phyloP scores from a whole-genome alignment of 768 basidiomycete genomes.

The Tephrocybe sp. region DNA sequence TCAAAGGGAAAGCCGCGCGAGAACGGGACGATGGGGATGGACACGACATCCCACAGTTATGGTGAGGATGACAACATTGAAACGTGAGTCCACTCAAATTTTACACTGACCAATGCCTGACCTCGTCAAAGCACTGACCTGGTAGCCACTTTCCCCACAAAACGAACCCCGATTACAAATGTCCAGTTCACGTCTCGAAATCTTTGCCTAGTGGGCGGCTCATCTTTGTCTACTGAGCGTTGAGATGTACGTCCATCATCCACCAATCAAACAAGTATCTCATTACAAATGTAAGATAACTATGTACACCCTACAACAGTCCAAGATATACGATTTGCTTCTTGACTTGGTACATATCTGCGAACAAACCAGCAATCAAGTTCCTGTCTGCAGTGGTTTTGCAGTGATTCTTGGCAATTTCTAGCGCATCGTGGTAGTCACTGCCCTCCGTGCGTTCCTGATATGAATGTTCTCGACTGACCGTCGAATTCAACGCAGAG shows the following conservation, averaged over 20 bases:
- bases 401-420: background rate
- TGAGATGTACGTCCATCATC: background rate
- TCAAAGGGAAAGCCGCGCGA: slow-evolving; percentile 54
- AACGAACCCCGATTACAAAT: slow-evolving; percentile 90
- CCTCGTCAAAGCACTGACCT: slow-evolving; percentile 66
- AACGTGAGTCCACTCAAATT: slow-evolving; percentile 56
- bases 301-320: background rate
- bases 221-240: slow-evolving; percentile 59
- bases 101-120: slow-evolving; percentile 5
- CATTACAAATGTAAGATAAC: background rate
- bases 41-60: slow-evolving; percentile 28
- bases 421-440: background rate
- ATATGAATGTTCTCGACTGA: no score
- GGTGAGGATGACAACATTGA: slow-evolving; percentile 62
- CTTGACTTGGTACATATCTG: background rate
- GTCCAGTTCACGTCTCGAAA: slow-evolving; percentile 96
- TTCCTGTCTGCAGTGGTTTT: background rate
- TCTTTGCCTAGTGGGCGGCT: slow-evolving; percentile 86
- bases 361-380: background rate
- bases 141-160: slow-evolving; percentile 90
- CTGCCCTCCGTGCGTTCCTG: no score
- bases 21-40: slow-evolving; percentile 40
- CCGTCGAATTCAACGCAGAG: no score
- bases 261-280: background rate
- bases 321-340: background rate